A percentile compares a stretch with the other conserved stretches of the same genome.
Conservation (phyloP, 2,329 filamentous ascomycete species). For the Xylariomycetidae sp. region DNA sequence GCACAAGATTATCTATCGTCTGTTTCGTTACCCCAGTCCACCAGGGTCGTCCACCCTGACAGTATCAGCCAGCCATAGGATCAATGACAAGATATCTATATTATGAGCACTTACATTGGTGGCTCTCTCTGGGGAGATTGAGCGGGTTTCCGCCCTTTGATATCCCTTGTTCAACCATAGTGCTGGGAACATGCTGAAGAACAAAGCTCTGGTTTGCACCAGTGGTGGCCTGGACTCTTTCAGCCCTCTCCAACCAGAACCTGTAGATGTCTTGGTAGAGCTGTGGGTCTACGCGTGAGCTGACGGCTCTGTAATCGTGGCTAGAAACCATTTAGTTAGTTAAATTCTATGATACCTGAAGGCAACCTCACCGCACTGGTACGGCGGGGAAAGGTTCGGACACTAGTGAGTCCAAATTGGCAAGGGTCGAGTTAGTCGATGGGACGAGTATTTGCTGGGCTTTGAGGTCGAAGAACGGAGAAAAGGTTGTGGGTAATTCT, state of each 20-base stretch:
- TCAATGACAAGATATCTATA: background rate
- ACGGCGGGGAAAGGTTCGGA: too few relatives aligned
- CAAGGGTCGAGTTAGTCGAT: too few relatives aligned
- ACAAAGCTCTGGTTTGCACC: conserved; percentile 18
- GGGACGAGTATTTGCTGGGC: too few relatives aligned
- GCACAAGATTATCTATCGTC: conserved; percentile 13
- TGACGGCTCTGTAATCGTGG: conserved; percentile 20
- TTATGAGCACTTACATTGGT: conserved; percentile 13
- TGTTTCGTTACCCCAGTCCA: conserved; percentile 14
- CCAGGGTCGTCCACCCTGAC: conserved; percentile 18
- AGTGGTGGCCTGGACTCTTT: conserved; percentile 6
- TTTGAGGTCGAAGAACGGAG: too few relatives aligned
- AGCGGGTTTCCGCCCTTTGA: conserved; percentile 16
- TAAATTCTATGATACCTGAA: too few relatives aligned
- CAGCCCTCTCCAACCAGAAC: conserved; percentile 15
- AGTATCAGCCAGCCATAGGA: background rate
- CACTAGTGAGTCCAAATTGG: too few relatives aligned
- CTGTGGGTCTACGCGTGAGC: conserved; percentile 16
- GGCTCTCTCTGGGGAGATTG: conserved; percentile 6
- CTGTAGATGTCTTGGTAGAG: conserved; percentile 23
- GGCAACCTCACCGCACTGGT: too few relatives aligned
- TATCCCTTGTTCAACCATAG: conserved; percentile 7
- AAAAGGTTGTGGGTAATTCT: too few relatives aligned
- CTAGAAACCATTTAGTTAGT: conserved; percentile 6
- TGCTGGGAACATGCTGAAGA: conserved; percentile 11